Evolutionary conservation across 2,329 filamentous ascomycete genomes (phyloP).

Genomic region (Onygenales sp.): DNA sequence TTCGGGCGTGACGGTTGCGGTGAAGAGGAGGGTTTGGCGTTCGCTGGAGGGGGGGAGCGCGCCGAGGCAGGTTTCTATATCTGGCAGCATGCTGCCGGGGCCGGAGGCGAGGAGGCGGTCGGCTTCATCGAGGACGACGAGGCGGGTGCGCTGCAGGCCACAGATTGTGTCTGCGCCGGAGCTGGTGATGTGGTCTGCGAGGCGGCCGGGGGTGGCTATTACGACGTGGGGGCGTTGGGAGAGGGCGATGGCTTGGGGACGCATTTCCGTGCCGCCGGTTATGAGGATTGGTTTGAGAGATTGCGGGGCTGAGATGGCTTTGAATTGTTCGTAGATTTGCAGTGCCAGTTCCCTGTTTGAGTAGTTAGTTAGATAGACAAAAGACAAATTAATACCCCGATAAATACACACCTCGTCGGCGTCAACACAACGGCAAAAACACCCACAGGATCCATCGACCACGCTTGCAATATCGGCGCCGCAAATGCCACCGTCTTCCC

Average conservation of each 20-base stretch:
- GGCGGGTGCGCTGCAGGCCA: slow-evolving; percentile 67
- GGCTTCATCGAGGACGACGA: slow-evolving; percentile 91
- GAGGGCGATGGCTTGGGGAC: slow-evolving; percentile 75
- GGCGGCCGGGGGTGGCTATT: slow-evolving; percentile 83
- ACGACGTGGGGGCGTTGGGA: slow-evolving; percentile 78
- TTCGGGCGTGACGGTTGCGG: slow-evolving; percentile 87
- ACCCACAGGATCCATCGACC: slow-evolving; percentile 83
- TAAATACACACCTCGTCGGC: slow-evolving; percentile 55
- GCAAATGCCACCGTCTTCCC: slow-evolving; percentile 97
- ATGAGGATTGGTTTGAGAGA: slow-evolving; percentile 81
- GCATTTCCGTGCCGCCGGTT: slow-evolving; percentile 89
- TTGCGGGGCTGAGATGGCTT: slow-evolving; percentile 80
- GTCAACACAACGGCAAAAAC: slow-evolving; percentile 87
- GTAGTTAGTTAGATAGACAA: neutral
- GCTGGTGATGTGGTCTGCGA: slow-evolving; percentile 86
- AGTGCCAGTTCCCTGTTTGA: slow-evolving; percentile 69
- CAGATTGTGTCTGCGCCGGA: slow-evolving; percentile 86
- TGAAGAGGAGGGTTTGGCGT: slow-evolving; percentile 92
- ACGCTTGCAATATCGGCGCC: slow-evolving; percentile 85
- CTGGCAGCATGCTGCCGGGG: slow-evolving; percentile 82
- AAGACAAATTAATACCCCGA: slow-evolving; percentile 2
- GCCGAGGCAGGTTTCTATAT: slow-evolving; percentile 79
- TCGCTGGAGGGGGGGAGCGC: slow-evolving; percentile 66
- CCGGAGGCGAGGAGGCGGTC: slow-evolving; percentile 72
- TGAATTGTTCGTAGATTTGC: slow-evolving; percentile 94